A percentile compares a stretch with the other conserved stretches of the same genome.
Conservation (phyloP, 495 filamentous ascomycete genomes). For the Penicillium subrubescens region DNA sequence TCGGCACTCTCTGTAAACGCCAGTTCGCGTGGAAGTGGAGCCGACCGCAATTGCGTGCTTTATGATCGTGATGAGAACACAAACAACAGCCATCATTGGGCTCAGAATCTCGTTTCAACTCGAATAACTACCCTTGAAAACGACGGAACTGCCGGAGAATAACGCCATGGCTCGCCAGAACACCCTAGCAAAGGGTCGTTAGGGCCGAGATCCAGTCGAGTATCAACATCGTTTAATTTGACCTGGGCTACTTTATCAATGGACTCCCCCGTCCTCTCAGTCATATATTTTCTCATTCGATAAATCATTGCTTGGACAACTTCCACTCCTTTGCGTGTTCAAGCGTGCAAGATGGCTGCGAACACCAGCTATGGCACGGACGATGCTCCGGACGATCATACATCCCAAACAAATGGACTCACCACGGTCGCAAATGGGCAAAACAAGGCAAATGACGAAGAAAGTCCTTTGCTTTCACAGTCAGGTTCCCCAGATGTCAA, state of each 20-base stretch:
- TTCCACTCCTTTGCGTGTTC: background rate
- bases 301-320: background rate
- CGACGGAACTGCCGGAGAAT: conserved; percentile 4
- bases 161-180: conserved; percentile 14
- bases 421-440: background rate
- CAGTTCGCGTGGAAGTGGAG: conserved; percentile 3
- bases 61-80: conserved; percentile 23
- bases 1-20: background rate
- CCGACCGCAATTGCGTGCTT: conserved; percentile 25
- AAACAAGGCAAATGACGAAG: conserved; percentile 25
- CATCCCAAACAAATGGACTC: background rate
- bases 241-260: background rate
- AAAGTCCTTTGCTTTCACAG: conserved; percentile 22
- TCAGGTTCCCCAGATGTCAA: background rate
- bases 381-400: background rate
- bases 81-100: background rate
- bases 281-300: background rate
- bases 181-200: conserved; percentile 3
- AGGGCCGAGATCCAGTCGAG: background rate
- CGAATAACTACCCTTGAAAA: background rate
- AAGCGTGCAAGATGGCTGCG: conserved; percentile 7
- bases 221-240: background rate
- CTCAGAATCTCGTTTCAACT: background rate
- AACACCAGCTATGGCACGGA: conserved; percentile 10
- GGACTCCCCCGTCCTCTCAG: background rate